Evolutionary conservation across 2,329 filamentous ascomycete species (phyloP).

Genomic region (Penicillium sp.): DNA sequence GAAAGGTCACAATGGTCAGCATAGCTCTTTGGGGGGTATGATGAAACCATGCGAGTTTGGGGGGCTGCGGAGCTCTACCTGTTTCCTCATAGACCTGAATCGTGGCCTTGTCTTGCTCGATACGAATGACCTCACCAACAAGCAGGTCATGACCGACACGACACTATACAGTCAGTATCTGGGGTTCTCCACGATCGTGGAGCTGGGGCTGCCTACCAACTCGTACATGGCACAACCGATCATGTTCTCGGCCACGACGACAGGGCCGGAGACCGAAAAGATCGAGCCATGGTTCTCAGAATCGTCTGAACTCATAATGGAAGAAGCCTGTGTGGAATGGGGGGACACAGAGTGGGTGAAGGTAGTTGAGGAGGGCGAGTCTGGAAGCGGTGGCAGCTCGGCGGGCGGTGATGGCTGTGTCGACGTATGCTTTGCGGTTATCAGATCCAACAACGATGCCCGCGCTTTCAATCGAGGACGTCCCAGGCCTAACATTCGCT

Average conservation of each 20-base stretch:
- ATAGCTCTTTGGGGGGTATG: slow-evolving; percentile 2
- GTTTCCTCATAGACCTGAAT: slow-evolving; percentile 99
- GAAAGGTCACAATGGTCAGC: slow-evolving; percentile 9
- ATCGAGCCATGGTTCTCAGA: slow-evolving; percentile 61
- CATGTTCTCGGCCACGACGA: slow-evolving; percentile 97
- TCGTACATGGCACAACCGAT: slow-evolving; percentile 99
- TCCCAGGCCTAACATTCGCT: slow-evolving; percentile 56
- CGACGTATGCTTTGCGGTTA: slow-evolving; percentile 33
- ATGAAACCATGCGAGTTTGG: slow-evolving; percentile 7
- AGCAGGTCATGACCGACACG: slow-evolving; percentile 88
- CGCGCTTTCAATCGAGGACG: slow-evolving; percentile 58
- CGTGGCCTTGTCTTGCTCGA: slow-evolving; percentile 90
- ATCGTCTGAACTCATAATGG: slow-evolving; percentile 47
- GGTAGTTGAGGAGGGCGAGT: slow-evolving; percentile 43
- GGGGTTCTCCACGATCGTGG: slow-evolving; percentile 1
- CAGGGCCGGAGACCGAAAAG: slow-evolving; percentile 76
- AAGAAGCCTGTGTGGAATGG: slow-evolving; percentile 26
- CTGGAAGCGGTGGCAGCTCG: slow-evolving; percentile 46
- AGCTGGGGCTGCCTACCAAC: slow-evolving; percentile 60
- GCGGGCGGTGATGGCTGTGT: slow-evolving; percentile 37
- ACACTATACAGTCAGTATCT: slow-evolving; percentile 55
- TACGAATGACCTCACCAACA: slow-evolving; percentile 96
- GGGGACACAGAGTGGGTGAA: slow-evolving; percentile 28
- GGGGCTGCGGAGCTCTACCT: slow-evolving; percentile 51
- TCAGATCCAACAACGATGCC: slow-evolving; percentile 62